Conservation (phyloP, 257 asterid species). For the Solanum bukasovii region DNA sequence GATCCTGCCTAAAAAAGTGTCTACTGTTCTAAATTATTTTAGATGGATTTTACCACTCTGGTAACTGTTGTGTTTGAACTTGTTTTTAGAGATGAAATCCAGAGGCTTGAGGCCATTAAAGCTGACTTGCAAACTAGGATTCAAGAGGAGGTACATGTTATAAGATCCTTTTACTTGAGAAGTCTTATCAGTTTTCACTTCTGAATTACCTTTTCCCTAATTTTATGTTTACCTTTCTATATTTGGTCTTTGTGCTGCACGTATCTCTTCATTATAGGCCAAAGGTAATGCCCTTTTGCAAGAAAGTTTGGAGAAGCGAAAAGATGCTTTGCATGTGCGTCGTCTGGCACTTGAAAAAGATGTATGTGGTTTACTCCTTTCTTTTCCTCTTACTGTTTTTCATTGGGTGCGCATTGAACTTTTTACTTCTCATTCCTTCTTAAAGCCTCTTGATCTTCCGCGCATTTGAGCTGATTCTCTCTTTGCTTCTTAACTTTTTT, state of each 20-base stretch:
- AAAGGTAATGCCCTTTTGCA: slow-evolving; percentile 41
- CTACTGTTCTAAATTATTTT: not conserved
- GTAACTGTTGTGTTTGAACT: slow-evolving; percentile 4
- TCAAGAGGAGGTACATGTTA: slow-evolving; percentile 50
- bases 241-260: slow-evolving; percentile 8
- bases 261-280: slow-evolving; percentile 27
- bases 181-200: slow-evolving; percentile 1
- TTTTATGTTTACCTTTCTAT: not conserved
- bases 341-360: slow-evolving; percentile 82
- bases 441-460: not conserved
- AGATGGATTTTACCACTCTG: not conserved
- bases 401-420: not conserved
- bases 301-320: slow-evolving; percentile 53
- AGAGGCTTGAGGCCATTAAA: slow-evolving; percentile 51
- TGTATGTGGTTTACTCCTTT: slow-evolving; percentile 29
- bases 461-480: not conserved
- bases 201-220: not conserved
- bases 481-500: not conserved
- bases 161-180: not conserved
- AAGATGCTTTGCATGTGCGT: slow-evolving; percentile 59
- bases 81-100: slow-evolving; percentile 53
- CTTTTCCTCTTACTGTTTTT: not conserved
- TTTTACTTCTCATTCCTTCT: not conserved
- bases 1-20: not conserved
- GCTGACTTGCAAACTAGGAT: slow-evolving; percentile 47